phyloP scores from a whole-genome alignment of 345 rosid species.

The Toxicodendron radicans region DNA sequence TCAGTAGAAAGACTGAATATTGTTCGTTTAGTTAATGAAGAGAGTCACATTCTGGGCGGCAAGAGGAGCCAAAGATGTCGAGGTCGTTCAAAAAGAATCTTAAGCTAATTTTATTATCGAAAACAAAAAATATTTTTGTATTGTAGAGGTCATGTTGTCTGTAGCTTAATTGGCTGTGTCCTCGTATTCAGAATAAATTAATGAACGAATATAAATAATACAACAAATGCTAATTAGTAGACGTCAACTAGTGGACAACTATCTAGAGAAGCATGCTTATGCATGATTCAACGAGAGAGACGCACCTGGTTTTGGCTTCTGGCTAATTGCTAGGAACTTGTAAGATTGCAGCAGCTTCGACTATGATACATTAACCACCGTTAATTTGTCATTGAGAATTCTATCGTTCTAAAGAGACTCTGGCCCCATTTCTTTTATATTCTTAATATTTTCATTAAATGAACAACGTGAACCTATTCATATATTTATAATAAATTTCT shows the following conservation, averaged over 20 bases:
- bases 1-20: no score
- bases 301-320: not conserved
- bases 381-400: not conserved
- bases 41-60: constrained; percentile 13
- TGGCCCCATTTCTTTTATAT: no score
- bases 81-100: not conserved
- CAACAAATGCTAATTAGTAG: not conserved
- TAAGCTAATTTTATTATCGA: not conserved
- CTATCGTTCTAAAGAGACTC: no score
- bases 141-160: constrained; percentile 7
- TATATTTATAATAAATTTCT: no score
- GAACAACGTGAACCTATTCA: no score
- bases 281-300: not conserved
- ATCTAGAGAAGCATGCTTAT: not conserved
- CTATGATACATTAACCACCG: not conserved
- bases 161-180: not conserved
- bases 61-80: constrained; percentile 2
- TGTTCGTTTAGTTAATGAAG: no score
- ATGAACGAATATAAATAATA: not conserved
- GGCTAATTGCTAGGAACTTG: not conserved
- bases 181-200: not conserved
- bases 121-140: not conserved
- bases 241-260: not conserved
- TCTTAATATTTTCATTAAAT: no score
- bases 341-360: not conserved